These are phyloP conservation scores for Ophiostoma quercus DNA, from an alignment of 2,329 filamentous ascomycete species.

Conservation along the genomic window DNA sequence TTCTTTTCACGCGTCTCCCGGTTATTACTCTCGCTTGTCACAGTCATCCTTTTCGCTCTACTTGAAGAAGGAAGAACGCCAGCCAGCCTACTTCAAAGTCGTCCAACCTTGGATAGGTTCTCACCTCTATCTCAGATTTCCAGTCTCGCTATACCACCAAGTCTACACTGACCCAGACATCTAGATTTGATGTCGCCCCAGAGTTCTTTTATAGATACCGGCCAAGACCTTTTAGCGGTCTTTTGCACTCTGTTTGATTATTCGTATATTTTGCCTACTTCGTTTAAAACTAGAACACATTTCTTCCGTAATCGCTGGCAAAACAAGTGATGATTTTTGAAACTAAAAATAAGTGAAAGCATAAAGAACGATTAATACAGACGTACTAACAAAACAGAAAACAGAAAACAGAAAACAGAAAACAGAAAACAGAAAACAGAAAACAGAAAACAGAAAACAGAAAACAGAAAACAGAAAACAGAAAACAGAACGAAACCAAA, in stretches of 20 bases:
- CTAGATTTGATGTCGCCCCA: constrained; percentile 1
- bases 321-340: not conserved
- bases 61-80: not conserved
- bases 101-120: not conserved
- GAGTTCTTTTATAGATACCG: not conserved
- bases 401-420: too few species aligned
- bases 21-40: not conserved
- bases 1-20: not conserved
- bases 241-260: not conserved
- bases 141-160: not conserved
- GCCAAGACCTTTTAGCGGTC: not conserved
- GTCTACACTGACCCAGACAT: constrained; percentile 12
- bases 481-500: too few species aligned
- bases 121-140: not conserved
- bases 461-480: too few species aligned
- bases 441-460: too few species aligned
- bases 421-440: too few species aligned
- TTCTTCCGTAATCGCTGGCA: not conserved
- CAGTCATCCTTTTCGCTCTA: not conserved
- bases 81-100: not conserved
- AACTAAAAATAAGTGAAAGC: too few species aligned
- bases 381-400: too few species aligned
- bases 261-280: not conserved
- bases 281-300: not conserved
- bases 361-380: too few species aligned